Evolutionary conservation across 176 grass and related monocot genomes (phyloP), one percentile per base, ranked within the genome.

Genomic region (Carex parvula): DNA sequence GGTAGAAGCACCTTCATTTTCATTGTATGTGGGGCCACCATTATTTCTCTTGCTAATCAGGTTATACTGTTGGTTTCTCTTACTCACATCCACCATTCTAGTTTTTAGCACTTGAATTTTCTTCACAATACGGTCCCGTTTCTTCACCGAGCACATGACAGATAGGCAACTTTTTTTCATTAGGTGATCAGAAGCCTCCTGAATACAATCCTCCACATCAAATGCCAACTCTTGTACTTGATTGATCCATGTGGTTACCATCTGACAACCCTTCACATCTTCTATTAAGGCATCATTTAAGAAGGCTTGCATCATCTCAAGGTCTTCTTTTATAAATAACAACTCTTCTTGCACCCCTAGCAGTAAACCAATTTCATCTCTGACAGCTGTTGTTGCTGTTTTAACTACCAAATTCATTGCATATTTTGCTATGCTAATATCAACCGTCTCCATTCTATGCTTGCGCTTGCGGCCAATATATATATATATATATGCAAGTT

Each of bases 251-350:
- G 75, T 79, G 44, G 13, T 90, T 20, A 88, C 1, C 0, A 85
- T 54, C 60, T 26, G 0, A 68, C 68, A 0, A 17, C 81, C 77
- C 0, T 35, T 35, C 33, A 35, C 33, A 35, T 35, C 33, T 3
- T 35, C 33, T 35, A 35, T 35, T 35, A 3, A 35, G 33, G 33
- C 33, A 35, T 2, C 33, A 35, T 37, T 84, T 32, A 85, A 59
- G 20, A 91, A 91, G 3, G 68, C 15, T 20, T 44, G 35, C 89
- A 91, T 91, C 85, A 90, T 90, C 33, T 88, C 37, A 0, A 90
- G 78, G 75, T 88, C 89, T 1, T 85, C 89, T 6, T 12, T 30
- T 60, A 91, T 56, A 29, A 86, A 91, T 5, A 33, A 22, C 0
- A 77, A 59, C 1, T 91, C 86, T 0, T 24, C 12, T 16, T 83